Base-by-base conservation (phyloP, 345 rosid species). In the Lepidium africanum region DNA sequence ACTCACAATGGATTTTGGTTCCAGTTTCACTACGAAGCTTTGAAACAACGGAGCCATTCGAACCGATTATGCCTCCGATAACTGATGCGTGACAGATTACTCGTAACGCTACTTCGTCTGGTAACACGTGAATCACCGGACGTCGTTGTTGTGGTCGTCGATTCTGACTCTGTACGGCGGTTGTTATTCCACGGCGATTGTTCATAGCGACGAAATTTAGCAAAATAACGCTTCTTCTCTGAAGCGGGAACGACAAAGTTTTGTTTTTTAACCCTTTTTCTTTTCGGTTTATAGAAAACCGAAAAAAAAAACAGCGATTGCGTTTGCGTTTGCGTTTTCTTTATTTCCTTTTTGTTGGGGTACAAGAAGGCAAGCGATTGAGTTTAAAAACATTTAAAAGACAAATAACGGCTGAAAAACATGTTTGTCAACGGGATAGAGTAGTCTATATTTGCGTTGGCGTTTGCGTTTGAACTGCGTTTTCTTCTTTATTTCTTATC, bases 11-110 rank as follows among this genome's bases (percentile, higher is more conserved):
- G 65, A 83, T 83, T 60, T 63, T 67, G 5, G 73, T 63, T 5
- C 55, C 49, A 32, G 82, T 81, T 15, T 81, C 83, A 6, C 78
- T 77, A 0, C 77, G 63, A 61, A 83, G 74, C 38, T 52, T 67
- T 1, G 81, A 66, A 14, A 83, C 61, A 9, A 78, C 51, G 8
- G 3, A 33, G 14, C 85, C 87, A 35, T 76, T 70, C 7, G 45
- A 33, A 21, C 87, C 87, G 74, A 83, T 70, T 15, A 83, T 55
- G 5, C 83, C 83, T 0, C 82, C 79, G 42, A 79, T 32, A 4
- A 63, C 74, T 19, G 83, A 77, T 12, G 54, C 69, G 52, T 76
- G 83, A 60, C 87, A 83, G 17, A 79, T 71, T 9, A 83, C 52
- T 51, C 87, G 82, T 25, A 83, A 46, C 0, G 80, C 65, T 11